A percentile compares a stretch with the other conserved stretches of the same genome.
Conservation (phyloP, 2,329 filamentous ascomycete species). For the Myriangium duriaei region DNA sequence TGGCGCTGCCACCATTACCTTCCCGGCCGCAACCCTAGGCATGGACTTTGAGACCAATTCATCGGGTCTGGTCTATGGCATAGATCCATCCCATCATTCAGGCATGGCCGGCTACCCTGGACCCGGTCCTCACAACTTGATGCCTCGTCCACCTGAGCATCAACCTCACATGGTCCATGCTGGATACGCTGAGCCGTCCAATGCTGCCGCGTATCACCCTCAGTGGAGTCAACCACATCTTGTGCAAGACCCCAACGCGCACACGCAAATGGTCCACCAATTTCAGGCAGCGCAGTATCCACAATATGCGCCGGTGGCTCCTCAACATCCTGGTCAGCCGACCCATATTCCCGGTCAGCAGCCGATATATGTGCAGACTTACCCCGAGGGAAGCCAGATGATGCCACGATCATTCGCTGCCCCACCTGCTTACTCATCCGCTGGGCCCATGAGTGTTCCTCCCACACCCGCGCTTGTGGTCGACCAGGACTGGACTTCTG, state of each 20-base stretch:
- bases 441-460: background rate
- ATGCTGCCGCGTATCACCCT: background rate
- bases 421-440: background rate
- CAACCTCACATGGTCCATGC: background rate
- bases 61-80: background rate
- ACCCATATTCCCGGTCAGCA: background rate
- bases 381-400: background rate
- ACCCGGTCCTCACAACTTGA: background rate
- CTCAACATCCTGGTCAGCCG: background rate
- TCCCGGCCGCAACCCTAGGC: conserved; percentile 18
- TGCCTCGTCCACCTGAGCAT: background rate
- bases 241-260: background rate
- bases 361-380: too few species aligned
- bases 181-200: background rate
- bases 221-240: background rate
- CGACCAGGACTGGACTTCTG: background rate
- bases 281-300: background rate
- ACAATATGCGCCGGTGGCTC: background rate
- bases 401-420: background rate
- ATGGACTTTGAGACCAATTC: conserved; percentile 2
- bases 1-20: conserved; percentile 27
- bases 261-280: background rate
- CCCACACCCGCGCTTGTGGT: background rate
- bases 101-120: background rate
- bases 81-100: background rate